Percentiles rank a stretch among this genome's conserved stretches.
phyloP scores from a whole-genome alignment of 257 asterid species.

The Echium plantagineum region DNA sequence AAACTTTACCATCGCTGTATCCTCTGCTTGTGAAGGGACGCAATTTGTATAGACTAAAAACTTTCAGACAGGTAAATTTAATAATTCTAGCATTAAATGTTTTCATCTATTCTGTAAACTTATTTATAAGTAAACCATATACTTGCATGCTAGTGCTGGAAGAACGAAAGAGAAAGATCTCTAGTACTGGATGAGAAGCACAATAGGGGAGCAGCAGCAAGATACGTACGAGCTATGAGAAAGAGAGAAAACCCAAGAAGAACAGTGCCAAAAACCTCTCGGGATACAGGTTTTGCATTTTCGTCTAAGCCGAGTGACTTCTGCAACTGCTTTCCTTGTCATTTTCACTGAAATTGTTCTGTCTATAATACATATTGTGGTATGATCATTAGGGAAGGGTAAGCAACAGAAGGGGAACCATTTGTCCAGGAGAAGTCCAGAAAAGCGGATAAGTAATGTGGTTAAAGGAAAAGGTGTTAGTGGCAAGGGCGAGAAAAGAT shows the following conservation, averaged over 20 bases:
- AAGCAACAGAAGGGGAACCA: conserved; percentile 25
- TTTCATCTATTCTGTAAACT: not conserved
- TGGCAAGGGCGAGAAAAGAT: conserved; percentile 22
- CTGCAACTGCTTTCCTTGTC: conserved; percentile 1
- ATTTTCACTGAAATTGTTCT: conserved; percentile 3
- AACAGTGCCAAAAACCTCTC: conserved; percentile 18
- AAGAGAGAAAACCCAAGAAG: conserved; percentile 18
- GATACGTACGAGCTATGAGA: conserved; percentile 39
- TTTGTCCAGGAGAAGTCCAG: conserved; percentile 19
- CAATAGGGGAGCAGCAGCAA: conserved; percentile 64
- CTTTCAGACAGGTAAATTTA: conserved; percentile 54
- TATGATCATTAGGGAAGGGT: conserved; percentile 19
- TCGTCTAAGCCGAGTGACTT: not conserved
- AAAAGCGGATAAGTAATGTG: conserved; percentile 8
- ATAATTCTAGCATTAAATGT: not conserved
- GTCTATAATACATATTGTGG: conserved; percentile 6
- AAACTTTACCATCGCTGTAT: conserved; percentile 41
- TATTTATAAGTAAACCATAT: not conserved
- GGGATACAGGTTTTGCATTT: conserved; percentile 21
- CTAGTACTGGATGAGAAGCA: conserved; percentile 65
- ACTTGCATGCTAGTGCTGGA: conserved; percentile 39
- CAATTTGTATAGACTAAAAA: conserved; percentile 51
- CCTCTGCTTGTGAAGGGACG: conserved; percentile 78
- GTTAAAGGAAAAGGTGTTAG: conserved; percentile 8
- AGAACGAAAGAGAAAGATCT: conserved; percentile 44